A percentile compares a stretch with the other conserved stretches of the same genome.
phyloP scores from a whole-genome alignment of 805 yeast genomes.

The Pichia ethanolica region DNA sequence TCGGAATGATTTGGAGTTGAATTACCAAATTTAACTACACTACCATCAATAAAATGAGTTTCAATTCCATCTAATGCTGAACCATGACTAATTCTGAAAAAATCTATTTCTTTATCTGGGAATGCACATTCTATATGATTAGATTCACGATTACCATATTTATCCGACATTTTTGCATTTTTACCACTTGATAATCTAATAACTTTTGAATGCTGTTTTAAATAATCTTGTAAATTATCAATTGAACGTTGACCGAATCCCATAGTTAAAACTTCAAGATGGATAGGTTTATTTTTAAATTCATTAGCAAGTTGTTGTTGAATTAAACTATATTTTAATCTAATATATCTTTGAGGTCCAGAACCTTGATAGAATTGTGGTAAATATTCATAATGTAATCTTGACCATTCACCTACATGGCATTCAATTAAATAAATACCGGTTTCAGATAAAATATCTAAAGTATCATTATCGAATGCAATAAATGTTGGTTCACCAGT shows the following conservation, averaged over 20 bases:
- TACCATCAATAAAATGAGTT: conserved; percentile 32
- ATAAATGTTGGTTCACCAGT: conserved; percentile 36
- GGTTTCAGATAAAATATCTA: conserved; percentile 43
- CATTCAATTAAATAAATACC: conserved; percentile 76
- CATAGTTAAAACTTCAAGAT: conserved; percentile 47
- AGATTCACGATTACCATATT: conserved; percentile 21
- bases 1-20: conserved; percentile 47
- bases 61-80: conserved; percentile 76
- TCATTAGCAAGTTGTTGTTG: conserved; percentile 29
- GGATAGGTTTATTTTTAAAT: conserved; percentile 32
- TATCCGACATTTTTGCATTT: conserved; percentile 16
- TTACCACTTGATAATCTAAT: conserved; percentile 14
- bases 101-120: conserved; percentile 27
- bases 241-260: conserved; percentile 54
- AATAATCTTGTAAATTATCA: conserved; percentile 36
- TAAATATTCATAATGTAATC: conserved; percentile 52
- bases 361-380: conserved; percentile 50
- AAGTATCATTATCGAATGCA: conserved; percentile 38
- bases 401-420: conserved; percentile 51
- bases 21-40: conserved; percentile 40
- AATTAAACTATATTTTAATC: conserved; percentile 42
- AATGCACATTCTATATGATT: conserved; percentile 10
- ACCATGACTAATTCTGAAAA: conserved; percentile 65
- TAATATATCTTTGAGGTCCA: conserved; percentile 50
- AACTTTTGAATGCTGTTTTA: conserved; percentile 17